phyloP scores from a whole-genome alignment of 1,284 basidiomycete genomes.

The Trichosporon sp. region DNA sequence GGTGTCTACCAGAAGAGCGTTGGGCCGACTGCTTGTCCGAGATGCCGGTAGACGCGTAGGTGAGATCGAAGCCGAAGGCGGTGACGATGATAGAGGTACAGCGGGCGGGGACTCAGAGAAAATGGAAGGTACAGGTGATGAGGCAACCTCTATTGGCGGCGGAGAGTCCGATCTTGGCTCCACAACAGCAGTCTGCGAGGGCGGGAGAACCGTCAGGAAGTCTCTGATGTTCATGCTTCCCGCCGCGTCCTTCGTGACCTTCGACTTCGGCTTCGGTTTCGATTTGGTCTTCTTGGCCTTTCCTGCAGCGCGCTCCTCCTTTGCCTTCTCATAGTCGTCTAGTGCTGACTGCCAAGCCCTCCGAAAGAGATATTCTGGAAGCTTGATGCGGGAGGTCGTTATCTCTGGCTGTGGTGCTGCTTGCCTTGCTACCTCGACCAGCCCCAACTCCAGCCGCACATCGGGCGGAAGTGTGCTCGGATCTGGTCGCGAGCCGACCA shows the following conservation, averaged over 20 bases:
- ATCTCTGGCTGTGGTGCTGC: background rate
- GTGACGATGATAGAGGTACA: background rate
- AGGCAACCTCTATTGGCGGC: too few species aligned
- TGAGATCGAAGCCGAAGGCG: background rate
- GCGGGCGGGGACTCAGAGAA: background rate
- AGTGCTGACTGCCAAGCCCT: constrained; percentile 34
- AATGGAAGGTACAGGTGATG: background rate
- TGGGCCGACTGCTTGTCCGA: background rate
- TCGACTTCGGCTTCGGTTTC: background rate
- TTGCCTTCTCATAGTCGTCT: constrained; percentile 24
- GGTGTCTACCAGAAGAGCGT: background rate
- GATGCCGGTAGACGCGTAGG: background rate
- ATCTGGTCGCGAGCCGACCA: constrained; percentile 36
- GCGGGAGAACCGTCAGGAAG: background rate
- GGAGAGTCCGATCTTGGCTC: background rate
- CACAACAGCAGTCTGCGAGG: background rate
- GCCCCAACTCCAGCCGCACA: constrained; percentile 21
- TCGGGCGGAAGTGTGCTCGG: constrained; percentile 21
- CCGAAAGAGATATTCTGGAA: constrained; percentile 31
- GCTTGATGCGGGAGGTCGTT: constrained; percentile 22
- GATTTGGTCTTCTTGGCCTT: background rate
- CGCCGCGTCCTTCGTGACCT: background rate
- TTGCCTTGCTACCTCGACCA: constrained; percentile 16
- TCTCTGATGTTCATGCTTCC: background rate
- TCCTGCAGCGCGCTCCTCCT: background rate